A percentile compares a stretch with the other conserved stretches of the same genome.
Evolutionary conservation across 495 filamentous ascomycete species (phyloP).

Genomic region (Neurospora sp.): DNA sequence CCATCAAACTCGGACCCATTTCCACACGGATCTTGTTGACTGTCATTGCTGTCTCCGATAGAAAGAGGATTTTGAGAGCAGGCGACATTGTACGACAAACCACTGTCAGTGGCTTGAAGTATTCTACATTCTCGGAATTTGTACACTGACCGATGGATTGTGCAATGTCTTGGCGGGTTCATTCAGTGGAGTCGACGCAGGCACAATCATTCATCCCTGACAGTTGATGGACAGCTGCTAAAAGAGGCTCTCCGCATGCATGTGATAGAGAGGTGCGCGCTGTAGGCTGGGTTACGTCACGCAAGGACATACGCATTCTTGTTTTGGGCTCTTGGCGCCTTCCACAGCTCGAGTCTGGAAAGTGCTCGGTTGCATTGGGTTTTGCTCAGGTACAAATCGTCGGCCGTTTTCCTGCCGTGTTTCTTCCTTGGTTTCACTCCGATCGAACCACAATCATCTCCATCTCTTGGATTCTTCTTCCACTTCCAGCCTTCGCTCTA

Average conservation of each 20-base stretch:
- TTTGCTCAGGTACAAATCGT: background rate
- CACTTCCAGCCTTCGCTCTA: background rate
- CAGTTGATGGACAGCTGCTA: background rate
- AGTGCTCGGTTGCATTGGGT: background rate
- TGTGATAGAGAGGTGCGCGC: background rate
- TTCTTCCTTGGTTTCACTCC: background rate
- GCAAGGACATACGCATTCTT: background rate
- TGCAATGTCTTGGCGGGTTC: background rate
- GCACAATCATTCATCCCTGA: background rate
- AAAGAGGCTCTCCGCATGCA: background rate
- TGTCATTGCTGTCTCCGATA: background rate
- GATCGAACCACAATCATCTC: background rate
- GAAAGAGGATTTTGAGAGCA: background rate
- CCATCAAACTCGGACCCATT: background rate
- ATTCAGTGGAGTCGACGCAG: background rate
- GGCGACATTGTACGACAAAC: background rate
- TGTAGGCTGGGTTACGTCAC: background rate
- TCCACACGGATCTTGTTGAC: background rate
- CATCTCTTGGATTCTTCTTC: background rate
- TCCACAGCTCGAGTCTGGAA: background rate
- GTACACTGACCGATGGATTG: background rate
- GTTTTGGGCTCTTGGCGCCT: background rate
- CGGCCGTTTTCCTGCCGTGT: background rate
- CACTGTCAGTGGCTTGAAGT: background rate
- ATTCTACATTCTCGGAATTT: background rate